Evolutionary conservation across 768 basidiomycete genomes (phyloP).

Genomic region (Phaffia australis): DNA sequence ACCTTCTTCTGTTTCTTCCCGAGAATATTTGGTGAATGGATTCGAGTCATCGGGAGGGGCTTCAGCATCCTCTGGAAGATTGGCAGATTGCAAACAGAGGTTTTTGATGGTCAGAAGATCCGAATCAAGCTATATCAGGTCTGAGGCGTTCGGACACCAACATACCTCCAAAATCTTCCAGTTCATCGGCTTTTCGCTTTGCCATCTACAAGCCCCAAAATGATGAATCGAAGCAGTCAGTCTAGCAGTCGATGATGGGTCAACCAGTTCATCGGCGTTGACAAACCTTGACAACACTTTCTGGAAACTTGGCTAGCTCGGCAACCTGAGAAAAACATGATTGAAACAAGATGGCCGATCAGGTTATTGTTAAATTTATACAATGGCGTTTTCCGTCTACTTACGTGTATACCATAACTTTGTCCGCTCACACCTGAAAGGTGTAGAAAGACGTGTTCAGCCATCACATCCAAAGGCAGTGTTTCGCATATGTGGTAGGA

Average conservation of each 20-base stretch:
- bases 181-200: slow-evolving; percentile 80
- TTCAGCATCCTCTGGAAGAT: slow-evolving; percentile 31
- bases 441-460: neutral
- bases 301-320: slow-evolving; percentile 92
- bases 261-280: neutral
- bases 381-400: no score
- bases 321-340: slow-evolving; percentile 48
- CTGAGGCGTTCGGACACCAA: slow-evolving; percentile 25
- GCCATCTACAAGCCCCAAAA: slow-evolving; percentile 50
- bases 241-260: slow-evolving; percentile 1
- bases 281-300: slow-evolving; percentile 73
- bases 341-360: no score
- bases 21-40: slow-evolving; percentile 44
- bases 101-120: neutral
- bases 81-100: neutral
- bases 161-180: slow-evolving; percentile 68
- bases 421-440: slow-evolving; percentile 75
- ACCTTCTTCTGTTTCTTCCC: slow-evolving; percentile 63
- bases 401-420: slow-evolving; percentile 82
- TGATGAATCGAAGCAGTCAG: neutral
- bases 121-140: neutral
- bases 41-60: slow-evolving; percentile 26
- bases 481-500: slow-evolving; percentile 1
- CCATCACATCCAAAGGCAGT: neutral
- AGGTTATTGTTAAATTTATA: no score